Base-by-base conservation (phyloP, 441 rosid genomes). In the Syzygium syzygioides region DNA sequence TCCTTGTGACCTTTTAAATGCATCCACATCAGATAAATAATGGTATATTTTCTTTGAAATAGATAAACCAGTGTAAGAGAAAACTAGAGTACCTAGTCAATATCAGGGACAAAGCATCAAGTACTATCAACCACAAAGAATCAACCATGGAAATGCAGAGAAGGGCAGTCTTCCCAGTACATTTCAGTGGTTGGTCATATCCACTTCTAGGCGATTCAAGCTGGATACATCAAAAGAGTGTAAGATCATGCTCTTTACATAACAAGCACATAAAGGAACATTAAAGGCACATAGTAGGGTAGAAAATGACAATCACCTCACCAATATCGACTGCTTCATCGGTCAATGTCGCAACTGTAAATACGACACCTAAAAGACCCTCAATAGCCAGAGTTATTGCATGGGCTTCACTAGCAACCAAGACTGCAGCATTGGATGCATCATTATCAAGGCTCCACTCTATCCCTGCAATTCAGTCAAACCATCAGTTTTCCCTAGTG, bases 381-480 rank as follows among this genome's bases (percentile, higher is more conserved):
- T 98, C 99, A 93, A 96, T 96, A 91, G 99, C 99, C 95, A 98
- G 92, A 88, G 96, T 95, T 90, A 98, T 95, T 89, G 99, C 98
- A 94, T 98, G 99, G 87, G 99, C 99, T 94, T 98, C 99, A 93
- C 99, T 97, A 32, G 99, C 99, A 94, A 96, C 98, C 91, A 98
- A 92, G 90, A 98, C 99, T 57, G 99, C 96, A 90, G 98, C 96
- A 93, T 96, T 98, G 88, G 99, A 95, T 89, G 99, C 99, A 93
- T 98, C 99, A 92, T 97, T 95, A 90, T 98, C 99, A 89, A 98
- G 98, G 89, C 95, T 98, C 99, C 99, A 98, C 91, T 98, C 99
- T 91, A 97, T 92, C 87, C 99, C 99, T 98, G 95, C 92, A 93
- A 79, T 79, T 88, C 53, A 87, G 71, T 45, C 87, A 86, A 89